Percentiles rank a stretch among this genome's conserved stretches.
Conservation (phyloP, 345 rosid species). For the Boechera retrofracta region DNA sequence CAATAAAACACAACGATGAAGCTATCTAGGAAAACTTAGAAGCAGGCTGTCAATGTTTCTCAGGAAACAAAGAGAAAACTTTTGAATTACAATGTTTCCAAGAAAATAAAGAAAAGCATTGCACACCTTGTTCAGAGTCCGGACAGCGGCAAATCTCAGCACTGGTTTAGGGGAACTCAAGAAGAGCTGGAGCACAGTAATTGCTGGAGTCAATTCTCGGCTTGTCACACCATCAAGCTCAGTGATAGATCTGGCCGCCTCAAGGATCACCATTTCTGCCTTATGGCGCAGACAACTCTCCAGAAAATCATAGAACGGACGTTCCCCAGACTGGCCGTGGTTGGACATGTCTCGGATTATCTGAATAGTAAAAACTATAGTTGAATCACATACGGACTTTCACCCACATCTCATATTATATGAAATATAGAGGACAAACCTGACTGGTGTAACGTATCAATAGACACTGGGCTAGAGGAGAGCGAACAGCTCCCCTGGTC, state of each 20-base stretch:
- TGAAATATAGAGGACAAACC: constrained; percentile 49
- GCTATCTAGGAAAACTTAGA: neutral
- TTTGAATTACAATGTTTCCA: constrained; percentile 9
- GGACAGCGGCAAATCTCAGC: constrained; percentile 97
- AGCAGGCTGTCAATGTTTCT: neutral
- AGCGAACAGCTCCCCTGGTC: constrained; percentile 92
- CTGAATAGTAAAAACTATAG: constrained; percentile 47
- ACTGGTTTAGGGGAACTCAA: constrained; percentile 97
- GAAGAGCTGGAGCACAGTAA: constrained; percentile 95
- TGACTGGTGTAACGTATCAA: constrained; percentile 91
- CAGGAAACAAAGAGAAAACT: constrained; percentile 10
- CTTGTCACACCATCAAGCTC: constrained; percentile 89
- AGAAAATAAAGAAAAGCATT: constrained; percentile 15
- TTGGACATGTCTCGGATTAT: constrained; percentile 82
- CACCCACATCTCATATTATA: neutral
- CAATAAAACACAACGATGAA: constrained; percentile 13
- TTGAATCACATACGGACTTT: constrained; percentile 8
- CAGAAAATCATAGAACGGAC: constrained; percentile 94
- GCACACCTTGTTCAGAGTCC: constrained; percentile 90
- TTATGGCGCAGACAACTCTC: constrained; percentile 96
- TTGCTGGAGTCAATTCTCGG: constrained; percentile 95
- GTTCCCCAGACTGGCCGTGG: constrained; percentile 79
- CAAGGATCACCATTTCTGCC: constrained; percentile 98
- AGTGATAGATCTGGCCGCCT: constrained; percentile 98
- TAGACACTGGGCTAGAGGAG: constrained; percentile 96